Percentiles rank a stretch among this genome's conserved stretches.
These are phyloP conservation scores for Trametes polyzona DNA, from an alignment of 1,284 basidiomycete genomes.

Conservation along the genomic window DNA sequence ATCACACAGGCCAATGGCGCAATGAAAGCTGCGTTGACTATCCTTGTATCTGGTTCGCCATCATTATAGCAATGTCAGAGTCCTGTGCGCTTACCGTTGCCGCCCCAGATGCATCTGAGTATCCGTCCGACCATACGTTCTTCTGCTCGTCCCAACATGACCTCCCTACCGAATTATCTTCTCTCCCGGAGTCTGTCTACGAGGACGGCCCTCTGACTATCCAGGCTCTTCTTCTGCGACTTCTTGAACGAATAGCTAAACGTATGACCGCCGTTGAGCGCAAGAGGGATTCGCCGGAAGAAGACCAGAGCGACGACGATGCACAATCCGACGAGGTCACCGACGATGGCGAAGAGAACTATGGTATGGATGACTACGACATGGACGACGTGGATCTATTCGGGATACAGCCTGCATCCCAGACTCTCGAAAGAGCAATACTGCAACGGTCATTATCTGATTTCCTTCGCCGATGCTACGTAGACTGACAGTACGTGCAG, in stretches of 20 bases:
- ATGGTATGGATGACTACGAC: constrained; percentile 31
- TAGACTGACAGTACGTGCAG: constrained; percentile 34
- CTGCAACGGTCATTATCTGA: constrained; percentile 33
- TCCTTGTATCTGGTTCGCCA: constrained; percentile 56
- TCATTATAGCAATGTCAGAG: not conserved
- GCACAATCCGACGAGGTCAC: constrained; percentile 35
- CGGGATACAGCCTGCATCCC: not conserved
- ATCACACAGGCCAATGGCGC: constrained; percentile 41
- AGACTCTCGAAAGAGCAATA: constrained; percentile 13
- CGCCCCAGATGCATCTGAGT: constrained; percentile 59
- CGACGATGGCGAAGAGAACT: constrained; percentile 32
- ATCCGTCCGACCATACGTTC: constrained; percentile 57
- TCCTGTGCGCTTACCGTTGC: not conserved
- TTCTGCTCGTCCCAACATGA: constrained; percentile 56
- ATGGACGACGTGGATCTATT: constrained; percentile 31
- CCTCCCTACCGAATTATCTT: constrained; percentile 40
- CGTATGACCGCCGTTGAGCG: constrained; percentile 1
- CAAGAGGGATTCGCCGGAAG: not conserved
- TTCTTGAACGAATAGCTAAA: constrained; percentile 27
- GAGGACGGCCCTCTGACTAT: constrained; percentile 47
- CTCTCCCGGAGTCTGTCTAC: constrained; percentile 48
- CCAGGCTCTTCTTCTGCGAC: constrained; percentile 40
- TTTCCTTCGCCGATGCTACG: not conserved
- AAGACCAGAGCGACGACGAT: constrained; percentile 41
- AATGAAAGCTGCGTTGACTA: constrained; percentile 43